A percentile compares a stretch with the other conserved stretches of the same genome.
Conservation (phyloP, 2,329 filamentous ascomycete genomes). For the Microdochium paspali region DNA sequence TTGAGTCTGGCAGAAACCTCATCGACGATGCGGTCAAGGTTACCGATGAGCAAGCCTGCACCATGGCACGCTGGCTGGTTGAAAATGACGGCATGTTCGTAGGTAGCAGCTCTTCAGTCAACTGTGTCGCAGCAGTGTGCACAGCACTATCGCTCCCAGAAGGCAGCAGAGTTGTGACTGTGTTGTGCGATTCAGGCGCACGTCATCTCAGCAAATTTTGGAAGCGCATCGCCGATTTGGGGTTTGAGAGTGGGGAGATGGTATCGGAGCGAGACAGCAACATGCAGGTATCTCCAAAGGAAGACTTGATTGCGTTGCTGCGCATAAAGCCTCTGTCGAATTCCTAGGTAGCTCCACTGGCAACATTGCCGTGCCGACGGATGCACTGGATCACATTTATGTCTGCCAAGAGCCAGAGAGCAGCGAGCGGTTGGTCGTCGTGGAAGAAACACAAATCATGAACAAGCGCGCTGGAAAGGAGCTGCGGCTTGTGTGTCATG, state of each 20-base stretch:
- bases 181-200: conserved; percentile 79
- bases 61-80: conserved; percentile 94
- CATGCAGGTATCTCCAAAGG: background rate
- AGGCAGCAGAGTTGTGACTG: conserved; percentile 63
- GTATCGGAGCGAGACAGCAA: conserved; percentile 17
- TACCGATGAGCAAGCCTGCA: conserved; percentile 77
- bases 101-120: conserved; percentile 93
- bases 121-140: conserved; percentile 73
- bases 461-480: no score
- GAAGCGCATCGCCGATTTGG: conserved; percentile 61
- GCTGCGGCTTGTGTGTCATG: no score
- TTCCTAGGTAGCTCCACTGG: background rate
- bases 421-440: no score
- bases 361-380: no score
- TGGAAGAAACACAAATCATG: no score
- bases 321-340: conserved; percentile 25
- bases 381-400: no score
- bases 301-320: conserved; percentile 40
- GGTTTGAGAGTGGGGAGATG: conserved; percentile 48
- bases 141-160: conserved; percentile 54
- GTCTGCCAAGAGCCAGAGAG: no score
- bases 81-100: conserved; percentile 93
- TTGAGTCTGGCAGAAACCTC: conserved; percentile 75
- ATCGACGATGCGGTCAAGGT: conserved; percentile 88
- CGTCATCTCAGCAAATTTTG: conserved; percentile 80